These are phyloP conservation scores for Leccinum proximum DNA, from an alignment of 1,284 basidiomycete genomes.

Conservation along the genomic window DNA sequence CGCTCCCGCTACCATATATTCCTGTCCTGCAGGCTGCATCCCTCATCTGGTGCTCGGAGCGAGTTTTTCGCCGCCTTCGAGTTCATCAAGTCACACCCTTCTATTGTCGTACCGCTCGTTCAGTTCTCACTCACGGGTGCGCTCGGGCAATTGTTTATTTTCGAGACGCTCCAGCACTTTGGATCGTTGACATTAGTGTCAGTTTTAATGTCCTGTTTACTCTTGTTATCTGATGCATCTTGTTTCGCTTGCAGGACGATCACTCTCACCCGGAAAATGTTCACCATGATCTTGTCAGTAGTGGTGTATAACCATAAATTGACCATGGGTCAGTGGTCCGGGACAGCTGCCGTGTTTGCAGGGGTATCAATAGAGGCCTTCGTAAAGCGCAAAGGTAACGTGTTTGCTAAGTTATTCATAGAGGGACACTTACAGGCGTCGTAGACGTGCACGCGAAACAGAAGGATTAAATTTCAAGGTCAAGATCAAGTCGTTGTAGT, in stretches of 20 bases:
- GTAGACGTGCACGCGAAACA: conserved; percentile 79
- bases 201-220: conserved; percentile 28
- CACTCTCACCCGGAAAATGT: conserved; percentile 96
- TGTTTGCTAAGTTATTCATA: conserved; percentile 1
- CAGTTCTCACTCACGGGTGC: conserved; percentile 93
- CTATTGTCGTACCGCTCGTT: conserved; percentile 72
- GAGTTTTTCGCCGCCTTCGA: conserved; percentile 70
- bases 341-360: conserved; percentile 87
- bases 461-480: conserved; percentile 61
- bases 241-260: conserved; percentile 59
- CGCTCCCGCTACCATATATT: conserved; percentile 72
- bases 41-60: conserved; percentile 50
- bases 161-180: conserved; percentile 96
- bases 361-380: conserved; percentile 94
- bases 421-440: conserved; percentile 3
- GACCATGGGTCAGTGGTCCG: conserved; percentile 87
- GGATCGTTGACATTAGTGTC: conserved; percentile 93
- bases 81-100: conserved; percentile 82
- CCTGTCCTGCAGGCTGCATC: conserved; percentile 59
- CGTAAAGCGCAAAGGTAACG: conserved; percentile 77
- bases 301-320: conserved; percentile 90
- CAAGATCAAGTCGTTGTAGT: conserved; percentile 71
- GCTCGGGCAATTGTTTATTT: conserved; percentile 96
- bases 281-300: conserved; percentile 97
- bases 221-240: conserved; percentile 5